These are phyloP conservation scores for Candida tunisiensis DNA, from an alignment of 1,139 yeast genomes.

Conservation along the genomic window DNA sequence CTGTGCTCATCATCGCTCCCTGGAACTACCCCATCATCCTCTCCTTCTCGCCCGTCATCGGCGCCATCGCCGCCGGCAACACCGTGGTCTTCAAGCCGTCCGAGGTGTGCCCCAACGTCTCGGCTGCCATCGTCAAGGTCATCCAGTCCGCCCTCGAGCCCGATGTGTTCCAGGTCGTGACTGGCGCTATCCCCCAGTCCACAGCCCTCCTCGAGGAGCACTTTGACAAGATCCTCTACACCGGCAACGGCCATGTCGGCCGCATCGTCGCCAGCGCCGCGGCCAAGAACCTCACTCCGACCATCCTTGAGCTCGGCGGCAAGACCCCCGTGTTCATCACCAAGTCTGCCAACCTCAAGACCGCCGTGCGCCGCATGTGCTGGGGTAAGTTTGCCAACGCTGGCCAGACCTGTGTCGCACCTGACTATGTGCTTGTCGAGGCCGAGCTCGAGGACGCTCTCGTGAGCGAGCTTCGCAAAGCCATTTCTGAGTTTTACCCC, in stretches of 20 bases:
- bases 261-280: conserved; percentile 66
- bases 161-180: conserved; percentile 41
- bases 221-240: conserved; percentile 73
- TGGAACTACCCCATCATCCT: conserved; percentile 74
- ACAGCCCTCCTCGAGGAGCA: conserved; percentile 45
- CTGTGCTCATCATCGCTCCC: conserved; percentile 62
- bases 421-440: conserved; percentile 65
- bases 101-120: conserved; percentile 53
- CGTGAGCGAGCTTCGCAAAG: conserved; percentile 25
- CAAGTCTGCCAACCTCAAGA: conserved; percentile 25
- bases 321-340: conserved; percentile 72
- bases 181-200: conserved; percentile 63
- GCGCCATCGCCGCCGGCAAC: conserved; percentile 84
- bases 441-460: conserved; percentile 38
- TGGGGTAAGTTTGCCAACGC: conserved; percentile 71
- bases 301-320: conserved; percentile 80
- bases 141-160: conserved; percentile 36
- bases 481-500: conserved; percentile 32
- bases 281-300: conserved; percentile 71
- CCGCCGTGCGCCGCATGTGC: conserved; percentile 48
- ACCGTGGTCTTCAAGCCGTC: conserved; percentile 67
- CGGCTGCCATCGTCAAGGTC: conserved; percentile 38
- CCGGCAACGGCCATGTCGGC: conserved; percentile 72
- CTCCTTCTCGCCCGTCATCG: conserved; percentile 49
- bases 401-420: conserved; percentile 89